Conservation (phyloP, 2,329 filamentous ascomycete genomes). For the Fusarium globosum region DNA sequence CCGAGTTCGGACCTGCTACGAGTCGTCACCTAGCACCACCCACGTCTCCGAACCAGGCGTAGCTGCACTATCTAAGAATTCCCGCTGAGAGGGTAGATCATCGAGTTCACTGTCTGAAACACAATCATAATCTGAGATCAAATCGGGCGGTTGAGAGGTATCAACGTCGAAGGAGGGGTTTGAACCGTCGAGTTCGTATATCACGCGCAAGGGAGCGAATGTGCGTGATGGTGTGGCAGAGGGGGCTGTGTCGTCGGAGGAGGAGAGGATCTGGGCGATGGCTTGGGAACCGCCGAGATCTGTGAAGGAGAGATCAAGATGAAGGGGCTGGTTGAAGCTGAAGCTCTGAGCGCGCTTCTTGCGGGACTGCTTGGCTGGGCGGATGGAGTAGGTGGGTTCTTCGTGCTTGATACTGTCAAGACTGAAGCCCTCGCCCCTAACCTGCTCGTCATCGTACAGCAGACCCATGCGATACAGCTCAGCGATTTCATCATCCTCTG, state of each 20-base stretch:
- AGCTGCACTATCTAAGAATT: slow-evolving; percentile 46
- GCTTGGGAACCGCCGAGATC: slow-evolving; percentile 55
- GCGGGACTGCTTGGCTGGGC: slow-evolving; percentile 49
- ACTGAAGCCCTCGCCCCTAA: slow-evolving; percentile 50
- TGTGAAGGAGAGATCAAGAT: slow-evolving; percentile 57
- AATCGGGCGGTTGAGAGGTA: slow-evolving; percentile 51
- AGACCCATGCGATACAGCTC: slow-evolving; percentile 59
- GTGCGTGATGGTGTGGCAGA: slow-evolving; percentile 22
- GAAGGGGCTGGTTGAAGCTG: slow-evolving; percentile 44
- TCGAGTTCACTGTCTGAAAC: slow-evolving; percentile 52
- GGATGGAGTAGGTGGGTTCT: slow-evolving; percentile 54
- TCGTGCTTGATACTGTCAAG: slow-evolving; percentile 54
- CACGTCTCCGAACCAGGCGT: slow-evolving; percentile 50
- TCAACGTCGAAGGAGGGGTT: slow-evolving; percentile 50
- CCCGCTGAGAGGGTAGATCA: slow-evolving; percentile 47
- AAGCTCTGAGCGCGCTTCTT: slow-evolving; percentile 42
- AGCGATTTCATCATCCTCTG: slow-evolving; percentile 52
- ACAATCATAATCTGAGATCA: slow-evolving; percentile 52
- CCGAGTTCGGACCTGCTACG: slow-evolving; percentile 56
- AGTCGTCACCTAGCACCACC: slow-evolving; percentile 60
- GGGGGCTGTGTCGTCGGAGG: slow-evolving; percentile 30
- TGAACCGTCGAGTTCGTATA: slow-evolving; percentile 54
- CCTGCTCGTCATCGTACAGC: slow-evolving; percentile 57
- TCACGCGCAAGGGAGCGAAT: slow-evolving; percentile 51
- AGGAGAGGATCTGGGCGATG: slow-evolving; percentile 51